Percentiles rank a stretch among this genome's conserved stretches.
These are phyloP conservation scores for Salix purpurea DNA, from an alignment of 345 rosid species.

Conservation along the genomic window DNA sequence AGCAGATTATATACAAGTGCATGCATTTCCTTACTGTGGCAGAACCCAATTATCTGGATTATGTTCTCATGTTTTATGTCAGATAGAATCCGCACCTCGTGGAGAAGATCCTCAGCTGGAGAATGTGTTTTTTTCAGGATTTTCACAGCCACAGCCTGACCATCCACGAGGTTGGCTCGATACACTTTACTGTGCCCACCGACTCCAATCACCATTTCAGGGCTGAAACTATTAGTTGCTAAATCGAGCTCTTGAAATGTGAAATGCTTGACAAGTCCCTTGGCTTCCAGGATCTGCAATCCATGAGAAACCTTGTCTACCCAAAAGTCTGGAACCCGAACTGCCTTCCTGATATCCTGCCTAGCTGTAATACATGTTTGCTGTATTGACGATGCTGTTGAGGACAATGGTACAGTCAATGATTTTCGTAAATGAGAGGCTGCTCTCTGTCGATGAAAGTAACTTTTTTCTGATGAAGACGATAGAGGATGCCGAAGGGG, in stretches of 20 bases:
- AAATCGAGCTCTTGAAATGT: slow-evolving; percentile 18
- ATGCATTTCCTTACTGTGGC: slow-evolving; percentile 18
- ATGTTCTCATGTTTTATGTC: slow-evolving; percentile 27
- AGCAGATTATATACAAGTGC: slow-evolving; percentile 37
- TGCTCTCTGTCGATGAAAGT: not conserved
- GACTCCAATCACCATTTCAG: slow-evolving; percentile 29
- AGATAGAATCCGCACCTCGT: slow-evolving; percentile 33
- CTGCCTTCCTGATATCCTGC: not conserved
- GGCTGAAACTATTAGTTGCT: slow-evolving; percentile 28
- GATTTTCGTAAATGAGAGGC: slow-evolving; percentile 23
- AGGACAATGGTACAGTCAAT: slow-evolving; percentile 16
- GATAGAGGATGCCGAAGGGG: slow-evolving; percentile 7
- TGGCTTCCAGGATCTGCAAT: slow-evolving; percentile 4
- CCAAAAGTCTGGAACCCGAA: slow-evolving; percentile 6
- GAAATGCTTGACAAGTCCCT: slow-evolving; percentile 18
- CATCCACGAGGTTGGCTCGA: slow-evolving; percentile 23
- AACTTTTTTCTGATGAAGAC: slow-evolving; percentile 3
- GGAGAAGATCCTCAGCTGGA: slow-evolving; percentile 32
- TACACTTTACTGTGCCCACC: slow-evolving; percentile 32
- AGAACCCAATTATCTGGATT: slow-evolving; percentile 33
- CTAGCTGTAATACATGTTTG: not conserved
- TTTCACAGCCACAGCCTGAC: slow-evolving; percentile 35
- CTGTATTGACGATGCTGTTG: slow-evolving; percentile 5
- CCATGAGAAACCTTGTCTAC: slow-evolving; percentile 9
- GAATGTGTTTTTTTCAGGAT: slow-evolving; percentile 22